Conservation (phyloP, 176 grass and related monocot species). For the Oryza brachyantha region DNA sequence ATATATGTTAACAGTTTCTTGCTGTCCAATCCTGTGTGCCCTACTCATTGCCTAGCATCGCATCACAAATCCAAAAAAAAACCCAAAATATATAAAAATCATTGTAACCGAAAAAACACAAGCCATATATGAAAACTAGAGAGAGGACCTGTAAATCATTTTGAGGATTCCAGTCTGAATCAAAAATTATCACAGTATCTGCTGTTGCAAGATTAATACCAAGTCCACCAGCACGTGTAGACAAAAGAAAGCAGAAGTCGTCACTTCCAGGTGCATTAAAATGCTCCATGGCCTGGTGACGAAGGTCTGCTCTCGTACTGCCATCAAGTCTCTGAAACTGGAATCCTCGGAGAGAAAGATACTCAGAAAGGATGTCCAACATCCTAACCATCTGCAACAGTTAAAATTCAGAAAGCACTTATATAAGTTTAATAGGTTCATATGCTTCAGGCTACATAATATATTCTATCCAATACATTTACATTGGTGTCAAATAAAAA, state of each 20-base stretch:
- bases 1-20: constrained; percentile 98
- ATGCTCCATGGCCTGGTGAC: constrained; percentile 99
- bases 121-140: neutral
- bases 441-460: neutral
- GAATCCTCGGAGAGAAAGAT: constrained; percentile 88
- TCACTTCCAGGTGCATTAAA: constrained; percentile 98
- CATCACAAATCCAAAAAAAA: constrained; percentile 4
- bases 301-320: constrained; percentile 93
- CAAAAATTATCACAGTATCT: constrained; percentile 98
- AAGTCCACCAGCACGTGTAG: constrained; percentile 95
- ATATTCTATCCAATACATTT: neutral
- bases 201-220: constrained; percentile 99
- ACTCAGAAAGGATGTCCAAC: constrained; percentile 98
- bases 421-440: neutral
- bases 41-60: constrained; percentile 91
- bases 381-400: constrained; percentile 96
- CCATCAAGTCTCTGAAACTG: constrained; percentile 99
- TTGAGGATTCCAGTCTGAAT: constrained; percentile 99
- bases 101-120: neutral
- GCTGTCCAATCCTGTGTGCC: constrained; percentile 97
- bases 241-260: constrained; percentile 97
- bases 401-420: constrained; percentile 3
- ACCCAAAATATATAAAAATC: constrained; percentile 21
- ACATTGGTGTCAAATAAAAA: constrained; percentile 4
- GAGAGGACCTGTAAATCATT: constrained; percentile 89